phyloP scores from a whole-genome alignment of 2,329 filamentous ascomycete genomes.

The Tolypocladium cylindrosporum region DNA sequence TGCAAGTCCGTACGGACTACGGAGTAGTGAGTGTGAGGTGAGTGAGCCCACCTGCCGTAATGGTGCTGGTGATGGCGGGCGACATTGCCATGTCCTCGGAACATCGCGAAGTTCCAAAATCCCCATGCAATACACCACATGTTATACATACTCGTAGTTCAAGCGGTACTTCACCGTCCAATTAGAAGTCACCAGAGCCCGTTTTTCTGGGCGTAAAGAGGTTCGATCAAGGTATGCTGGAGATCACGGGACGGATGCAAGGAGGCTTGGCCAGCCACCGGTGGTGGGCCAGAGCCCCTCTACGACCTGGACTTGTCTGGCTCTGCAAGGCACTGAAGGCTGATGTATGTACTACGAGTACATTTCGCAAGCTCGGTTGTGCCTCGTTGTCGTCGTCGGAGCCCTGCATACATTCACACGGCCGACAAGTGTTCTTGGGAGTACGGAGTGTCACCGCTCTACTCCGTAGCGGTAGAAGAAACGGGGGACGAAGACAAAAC shows the following conservation, averaged over 20 bases:
- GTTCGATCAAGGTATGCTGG: background rate
- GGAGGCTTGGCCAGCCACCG: background rate
- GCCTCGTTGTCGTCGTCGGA: background rate
- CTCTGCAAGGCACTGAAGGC: background rate
- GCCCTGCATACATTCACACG: background rate
- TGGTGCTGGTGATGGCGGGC: background rate
- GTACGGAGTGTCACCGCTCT: background rate
- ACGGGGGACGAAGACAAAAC: background rate
- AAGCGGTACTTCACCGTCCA: background rate
- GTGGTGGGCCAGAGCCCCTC: background rate
- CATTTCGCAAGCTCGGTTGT: background rate
- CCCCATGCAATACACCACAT: background rate
- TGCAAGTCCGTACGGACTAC: too few relatives aligned
- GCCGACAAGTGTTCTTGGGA: background rate
- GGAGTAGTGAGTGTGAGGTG: background rate
- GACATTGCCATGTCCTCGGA: background rate
- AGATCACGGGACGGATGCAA: background rate
- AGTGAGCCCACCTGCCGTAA: background rate
- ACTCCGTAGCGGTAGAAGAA: background rate
- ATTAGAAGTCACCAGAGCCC: background rate
- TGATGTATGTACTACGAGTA: background rate
- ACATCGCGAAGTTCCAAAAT: slow-evolving; percentile 4
- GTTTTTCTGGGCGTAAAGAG: background rate
- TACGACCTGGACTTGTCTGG: background rate
- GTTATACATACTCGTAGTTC: background rate